phyloP scores from a whole-genome alignment of 176 grass and related monocot species.

The Bromus sterilis region DNA sequence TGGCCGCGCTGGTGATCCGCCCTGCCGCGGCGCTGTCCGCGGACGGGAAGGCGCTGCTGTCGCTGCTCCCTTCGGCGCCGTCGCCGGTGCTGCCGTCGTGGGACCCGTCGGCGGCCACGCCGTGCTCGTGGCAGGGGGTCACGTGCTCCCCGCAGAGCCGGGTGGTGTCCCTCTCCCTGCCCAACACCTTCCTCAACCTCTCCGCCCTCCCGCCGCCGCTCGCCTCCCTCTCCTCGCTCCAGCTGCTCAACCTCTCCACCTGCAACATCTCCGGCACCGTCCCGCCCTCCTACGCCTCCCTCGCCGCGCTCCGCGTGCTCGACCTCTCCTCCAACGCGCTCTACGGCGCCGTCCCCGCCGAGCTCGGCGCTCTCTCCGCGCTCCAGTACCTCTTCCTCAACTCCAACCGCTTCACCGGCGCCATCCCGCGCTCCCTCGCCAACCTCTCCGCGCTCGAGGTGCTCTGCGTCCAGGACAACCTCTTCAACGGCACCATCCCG shows the following conservation, averaged over 20 bases:
- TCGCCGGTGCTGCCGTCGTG: conserved; percentile 66
- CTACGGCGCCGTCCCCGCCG: conserved; percentile 40
- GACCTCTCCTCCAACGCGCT: conserved; percentile 95
- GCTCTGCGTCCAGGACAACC: conserved; percentile 95
- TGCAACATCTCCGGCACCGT: conserved; percentile 75
- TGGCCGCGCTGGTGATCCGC: neutral
- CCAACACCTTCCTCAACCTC: conserved; percentile 95
- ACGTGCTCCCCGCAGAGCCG: conserved; percentile 81
- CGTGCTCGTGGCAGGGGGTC: conserved; percentile 88
- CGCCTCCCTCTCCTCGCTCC: conserved; percentile 61
- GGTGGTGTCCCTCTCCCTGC: conserved; percentile 77
- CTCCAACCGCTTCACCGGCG: conserved; percentile 63
- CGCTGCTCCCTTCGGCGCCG: conserved; percentile 47
- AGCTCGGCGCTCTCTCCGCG: conserved; percentile 45
- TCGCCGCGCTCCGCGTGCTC: conserved; percentile 61
- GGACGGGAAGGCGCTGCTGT: conserved; percentile 64
- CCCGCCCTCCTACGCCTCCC: conserved; percentile 40
- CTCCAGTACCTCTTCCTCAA: conserved; percentile 92
- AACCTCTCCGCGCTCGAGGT: conserved; percentile 72
- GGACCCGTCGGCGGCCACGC: conserved; percentile 48
- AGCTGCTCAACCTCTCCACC: conserved; percentile 91
- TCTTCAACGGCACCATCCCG: conserved; percentile 82
- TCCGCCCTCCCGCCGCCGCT: conserved; percentile 54
- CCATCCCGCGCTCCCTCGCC: conserved; percentile 62
- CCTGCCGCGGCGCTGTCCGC: conserved; percentile 30